phyloP scores from a whole-genome alignment of 805 yeast species.

The Spathaspora hagerdaliae region DNA sequence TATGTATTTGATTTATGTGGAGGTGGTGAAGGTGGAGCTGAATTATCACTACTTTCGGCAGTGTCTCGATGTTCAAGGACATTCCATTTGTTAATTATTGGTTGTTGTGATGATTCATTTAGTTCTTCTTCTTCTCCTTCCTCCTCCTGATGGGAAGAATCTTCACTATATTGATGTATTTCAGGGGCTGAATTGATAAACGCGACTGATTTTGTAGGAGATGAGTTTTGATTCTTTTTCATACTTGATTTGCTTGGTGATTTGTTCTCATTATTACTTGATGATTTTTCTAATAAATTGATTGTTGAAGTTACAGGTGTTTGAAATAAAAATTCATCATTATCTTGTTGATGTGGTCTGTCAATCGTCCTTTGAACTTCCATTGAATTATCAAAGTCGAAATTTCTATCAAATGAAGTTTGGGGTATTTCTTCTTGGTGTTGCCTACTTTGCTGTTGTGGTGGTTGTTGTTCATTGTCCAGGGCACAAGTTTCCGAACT shows the following conservation, averaged over 20 bases:
- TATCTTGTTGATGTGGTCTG: constrained; percentile 8
- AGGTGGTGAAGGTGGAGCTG: constrained; percentile 24
- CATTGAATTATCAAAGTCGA: constrained; percentile 13
- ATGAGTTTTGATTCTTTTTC: constrained; percentile 22
- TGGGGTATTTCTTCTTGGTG: background rate
- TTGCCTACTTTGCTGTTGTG: background rate
- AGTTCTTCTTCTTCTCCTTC: constrained; percentile 3
- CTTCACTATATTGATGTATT: constrained; percentile 24
- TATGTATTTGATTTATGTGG: constrained; percentile 15
- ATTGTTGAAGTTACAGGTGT: constrained; percentile 19
- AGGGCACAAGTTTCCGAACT: constrained; percentile 41
- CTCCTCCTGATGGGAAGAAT: background rate
- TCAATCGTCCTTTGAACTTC: constrained; percentile 10
- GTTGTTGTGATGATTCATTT: constrained; percentile 1
- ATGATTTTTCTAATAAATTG: constrained; percentile 5
- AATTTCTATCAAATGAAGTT: constrained; percentile 18
- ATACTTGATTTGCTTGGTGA: constrained; percentile 37
- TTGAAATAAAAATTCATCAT: constrained; percentile 23
- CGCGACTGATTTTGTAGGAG: constrained; percentile 39
- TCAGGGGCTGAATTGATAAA: constrained; percentile 27
- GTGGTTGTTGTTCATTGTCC: constrained; percentile 15
- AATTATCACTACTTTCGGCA: constrained; percentile 13
- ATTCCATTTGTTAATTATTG: constrained; percentile 18
- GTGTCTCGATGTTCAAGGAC: constrained; percentile 7
- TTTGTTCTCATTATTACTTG: background rate